phyloP scores from a whole-genome alignment of 208 protist genomes.

The Phytomonas sp. region DNA sequence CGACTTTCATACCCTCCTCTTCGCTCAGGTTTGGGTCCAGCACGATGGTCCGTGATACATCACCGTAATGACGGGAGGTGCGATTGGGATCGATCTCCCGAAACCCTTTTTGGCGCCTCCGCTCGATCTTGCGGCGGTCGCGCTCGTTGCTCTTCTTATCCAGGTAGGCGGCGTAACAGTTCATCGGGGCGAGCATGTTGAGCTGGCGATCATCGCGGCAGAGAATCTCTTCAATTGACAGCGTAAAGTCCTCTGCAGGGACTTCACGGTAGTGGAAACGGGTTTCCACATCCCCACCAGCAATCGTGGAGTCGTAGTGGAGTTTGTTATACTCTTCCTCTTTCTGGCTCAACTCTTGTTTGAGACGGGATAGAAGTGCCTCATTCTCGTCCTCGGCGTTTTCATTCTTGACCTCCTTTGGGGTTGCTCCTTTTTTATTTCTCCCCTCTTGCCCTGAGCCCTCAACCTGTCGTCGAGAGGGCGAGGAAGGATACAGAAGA shows the following conservation, averaged over 20 bases:
- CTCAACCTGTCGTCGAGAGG: conserved; percentile 15
- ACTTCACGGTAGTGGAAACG: conserved; percentile 85
- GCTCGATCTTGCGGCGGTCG: conserved; percentile 53
- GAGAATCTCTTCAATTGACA: conserved; percentile 83
- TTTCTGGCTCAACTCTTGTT: conserved; percentile 57
- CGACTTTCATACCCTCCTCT: conserved; percentile 45
- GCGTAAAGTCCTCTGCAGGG: conserved; percentile 69
- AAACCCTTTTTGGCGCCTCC: conserved; percentile 45
- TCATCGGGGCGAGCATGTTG: conserved; percentile 90
- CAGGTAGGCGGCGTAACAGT: conserved; percentile 87
- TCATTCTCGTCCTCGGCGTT: conserved; percentile 7
- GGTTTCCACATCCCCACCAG: conserved; percentile 9
- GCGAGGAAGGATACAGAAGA: conserved; percentile 7
- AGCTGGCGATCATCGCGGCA: conserved; percentile 83
- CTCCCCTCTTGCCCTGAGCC: background rate
- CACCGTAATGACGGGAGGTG: conserved; percentile 65
- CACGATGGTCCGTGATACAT: conserved; percentile 55
- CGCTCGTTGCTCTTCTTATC: conserved; percentile 50
- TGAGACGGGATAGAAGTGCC: conserved; percentile 31
- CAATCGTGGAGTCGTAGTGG: conserved; percentile 47
- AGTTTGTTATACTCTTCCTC: conserved; percentile 82
- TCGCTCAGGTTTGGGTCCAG: conserved; percentile 46
- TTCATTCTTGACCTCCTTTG: no score
- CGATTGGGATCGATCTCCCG: conserved; percentile 63
- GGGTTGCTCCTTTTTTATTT: background rate